Percentiles rank a stretch among this genome's conserved stretches.
These are phyloP conservation scores for Starmerella floris DNA, from an alignment of 805 yeast genomes.

Conservation along the genomic window DNA sequence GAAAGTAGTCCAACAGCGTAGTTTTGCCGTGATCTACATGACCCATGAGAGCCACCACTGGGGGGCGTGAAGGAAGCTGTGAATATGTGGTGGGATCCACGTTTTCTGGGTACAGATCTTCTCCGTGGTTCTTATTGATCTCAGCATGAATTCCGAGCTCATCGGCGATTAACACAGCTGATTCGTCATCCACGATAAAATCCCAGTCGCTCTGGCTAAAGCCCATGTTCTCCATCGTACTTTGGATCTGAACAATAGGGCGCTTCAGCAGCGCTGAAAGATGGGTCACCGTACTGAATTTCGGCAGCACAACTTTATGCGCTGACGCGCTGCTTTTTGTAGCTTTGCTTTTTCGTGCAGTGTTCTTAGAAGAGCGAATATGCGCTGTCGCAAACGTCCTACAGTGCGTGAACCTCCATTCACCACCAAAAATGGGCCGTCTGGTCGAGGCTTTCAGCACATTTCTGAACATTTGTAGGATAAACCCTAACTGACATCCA, in stretches of 20 bases:
- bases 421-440: too few species aligned
- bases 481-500: too few species aligned
- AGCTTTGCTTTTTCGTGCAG: too few species aligned
- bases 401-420: too few species aligned
- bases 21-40: conserved; percentile 99
- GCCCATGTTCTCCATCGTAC: conserved; percentile 52
- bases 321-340: background rate
- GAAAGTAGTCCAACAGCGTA: conserved; percentile 71
- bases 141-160: conserved; percentile 62
- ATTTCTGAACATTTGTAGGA: too few species aligned
- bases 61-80: conserved; percentile 57
- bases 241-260: conserved; percentile 46
- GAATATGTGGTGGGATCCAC: conserved; percentile 34
- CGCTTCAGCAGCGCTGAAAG: conserved; percentile 59
- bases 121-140: conserved; percentile 44
- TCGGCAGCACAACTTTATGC: conserved; percentile 36
- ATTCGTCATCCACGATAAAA: conserved; percentile 72
- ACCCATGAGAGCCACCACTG: conserved; percentile 95
- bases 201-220: conserved; percentile 57
- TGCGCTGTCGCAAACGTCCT: too few species aligned
- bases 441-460: too few species aligned
- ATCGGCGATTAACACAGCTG: conserved; percentile 74
- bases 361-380: too few species aligned
- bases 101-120: conserved; percentile 41
- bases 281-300: conserved; percentile 65